A percentile compares a stretch with the other conserved stretches of the same genome.
These are phyloP conservation scores for Avicennia marina DNA, from an alignment of 257 asterid genomes.

Conservation along the genomic window DNA sequence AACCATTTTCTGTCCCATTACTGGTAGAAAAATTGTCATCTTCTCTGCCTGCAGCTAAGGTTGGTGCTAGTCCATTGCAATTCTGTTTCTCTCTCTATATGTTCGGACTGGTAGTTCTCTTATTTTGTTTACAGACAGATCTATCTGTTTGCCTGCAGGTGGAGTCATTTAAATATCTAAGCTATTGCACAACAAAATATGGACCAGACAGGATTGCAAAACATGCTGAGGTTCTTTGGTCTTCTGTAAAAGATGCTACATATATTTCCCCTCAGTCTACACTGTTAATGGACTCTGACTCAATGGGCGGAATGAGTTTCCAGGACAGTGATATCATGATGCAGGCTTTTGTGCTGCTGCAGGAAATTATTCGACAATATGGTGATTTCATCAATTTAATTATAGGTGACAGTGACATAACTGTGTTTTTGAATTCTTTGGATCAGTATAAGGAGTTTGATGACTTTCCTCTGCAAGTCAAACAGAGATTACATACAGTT, in stretches of 20 bases:
- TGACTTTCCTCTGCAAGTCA: constrained; percentile 44
- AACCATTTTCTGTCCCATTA: constrained; percentile 72
- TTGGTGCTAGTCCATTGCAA: constrained; percentile 25
- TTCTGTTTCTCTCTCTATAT: constrained; percentile 14
- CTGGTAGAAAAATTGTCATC: constrained; percentile 88
- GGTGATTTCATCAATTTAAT: constrained; percentile 48
- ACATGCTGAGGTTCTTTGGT: constrained; percentile 71
- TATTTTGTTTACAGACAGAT: constrained; percentile 9
- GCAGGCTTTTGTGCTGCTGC: constrained; percentile 66
- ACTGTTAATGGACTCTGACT: constrained; percentile 38
- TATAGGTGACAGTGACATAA: constrained; percentile 62
- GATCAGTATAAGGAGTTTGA: constrained; percentile 35
- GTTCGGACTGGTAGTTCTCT: constrained; percentile 2
- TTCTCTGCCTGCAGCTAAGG: constrained; percentile 84
- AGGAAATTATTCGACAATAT: constrained; percentile 44
- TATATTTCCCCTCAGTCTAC: constrained; percentile 56
- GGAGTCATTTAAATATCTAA: constrained; percentile 80
- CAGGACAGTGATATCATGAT: constrained; percentile 60
- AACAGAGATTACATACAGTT: constrained; percentile 73
- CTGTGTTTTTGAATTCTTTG: constrained; percentile 43
- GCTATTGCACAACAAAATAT: constrained; percentile 60
- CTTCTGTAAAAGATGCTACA: constrained; percentile 56
- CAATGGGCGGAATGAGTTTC: constrained; percentile 49
- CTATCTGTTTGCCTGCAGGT: constrained; percentile 44
- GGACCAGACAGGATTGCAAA: constrained; percentile 66